Evolutionary conservation across 306 rosid species (phyloP).

Genomic region (cucumber (Cucumis sativus)): DNA sequence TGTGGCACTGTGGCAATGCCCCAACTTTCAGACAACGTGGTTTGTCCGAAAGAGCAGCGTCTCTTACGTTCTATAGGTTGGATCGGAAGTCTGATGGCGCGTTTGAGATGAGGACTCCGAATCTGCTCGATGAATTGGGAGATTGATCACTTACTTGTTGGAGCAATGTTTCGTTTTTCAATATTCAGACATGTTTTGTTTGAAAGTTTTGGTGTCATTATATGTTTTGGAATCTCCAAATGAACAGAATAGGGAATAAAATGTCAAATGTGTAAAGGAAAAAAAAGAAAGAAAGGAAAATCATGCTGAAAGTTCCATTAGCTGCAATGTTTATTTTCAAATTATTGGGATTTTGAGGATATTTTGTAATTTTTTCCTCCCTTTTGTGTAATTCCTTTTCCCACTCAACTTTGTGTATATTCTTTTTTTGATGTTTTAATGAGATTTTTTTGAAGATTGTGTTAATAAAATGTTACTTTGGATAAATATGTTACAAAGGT

Average conservation of each 20-base stretch:
- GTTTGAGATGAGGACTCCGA: not conserved
- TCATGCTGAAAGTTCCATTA: not conserved
- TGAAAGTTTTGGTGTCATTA: not conserved
- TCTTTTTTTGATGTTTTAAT: not conserved
- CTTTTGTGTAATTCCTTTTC: not conserved
- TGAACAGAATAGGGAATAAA: not conserved
- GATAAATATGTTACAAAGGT: no score
- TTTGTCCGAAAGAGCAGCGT: not conserved
- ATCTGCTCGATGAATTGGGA: not conserved
- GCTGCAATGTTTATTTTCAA: not conserved
- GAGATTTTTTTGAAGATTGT: not conserved
- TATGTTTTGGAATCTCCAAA: not conserved
- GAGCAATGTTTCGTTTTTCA: not conserved
- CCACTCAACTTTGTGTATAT: not conserved
- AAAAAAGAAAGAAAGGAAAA: not conserved
- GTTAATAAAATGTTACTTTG: not conserved
- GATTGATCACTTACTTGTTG: not conserved
- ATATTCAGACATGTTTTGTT: not conserved
- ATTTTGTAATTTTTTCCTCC: not conserved
- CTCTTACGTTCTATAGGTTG: not conserved
- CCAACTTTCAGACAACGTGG: no score
- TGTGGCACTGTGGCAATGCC: not conserved
- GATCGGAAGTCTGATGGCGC: not conserved
- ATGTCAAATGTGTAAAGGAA: not conserved
- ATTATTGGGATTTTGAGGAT: not conserved